Evolutionary conservation across 192 early-diverging fungal genomes (phyloP), one percentile per base, ranked within the genome.

Genomic region (Rhizophlyctis rosea): DNA sequence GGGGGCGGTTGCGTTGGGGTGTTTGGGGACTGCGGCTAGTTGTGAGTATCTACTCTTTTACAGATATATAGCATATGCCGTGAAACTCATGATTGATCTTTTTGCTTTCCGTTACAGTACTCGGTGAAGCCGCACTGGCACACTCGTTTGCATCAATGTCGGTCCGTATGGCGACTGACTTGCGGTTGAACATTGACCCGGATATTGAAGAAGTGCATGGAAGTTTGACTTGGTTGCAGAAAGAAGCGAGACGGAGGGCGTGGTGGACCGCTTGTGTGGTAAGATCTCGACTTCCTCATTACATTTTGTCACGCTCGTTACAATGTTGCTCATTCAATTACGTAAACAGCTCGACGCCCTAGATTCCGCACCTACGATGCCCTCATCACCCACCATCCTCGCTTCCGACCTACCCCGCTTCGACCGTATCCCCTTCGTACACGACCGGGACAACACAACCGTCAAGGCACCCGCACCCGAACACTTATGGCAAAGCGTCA

Each of bases 151-250:
- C 39, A 13, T 44, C 39, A 7, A 44, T 44, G 33, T 54, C 65
- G 3, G 13, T 67, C 24, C 21, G 29, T 33, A 16, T 56, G 0
- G 52, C 52, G 18, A 18, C 30, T 3, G 21, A 50, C 23, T 16
- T 67, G 1, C 50, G 49, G 23, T n/a, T 67, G 29, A 67, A 60
- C 33, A 39, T 67, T 21, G 65, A 67, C 36, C 65, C 65, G 27
- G 65, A 67, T 53, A 57, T 67, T 13, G 65, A 67, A 35, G 65
- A 67, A 28, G 65, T 67, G 24, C 65, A 67, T 53, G 65, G 65
- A 16, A 34, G 35, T 30, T 28, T 67, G 13, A 34, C 65, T 3
- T 67, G 65, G 65, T 31, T 59, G n/a, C 18, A 25, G 7, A 59
- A 60, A 39, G 65, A 67, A 35, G 36, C 50, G 16, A 56, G 65